Base-by-base conservation (phyloP, 345 rosid species). In the Kandelia obovata region DNA sequence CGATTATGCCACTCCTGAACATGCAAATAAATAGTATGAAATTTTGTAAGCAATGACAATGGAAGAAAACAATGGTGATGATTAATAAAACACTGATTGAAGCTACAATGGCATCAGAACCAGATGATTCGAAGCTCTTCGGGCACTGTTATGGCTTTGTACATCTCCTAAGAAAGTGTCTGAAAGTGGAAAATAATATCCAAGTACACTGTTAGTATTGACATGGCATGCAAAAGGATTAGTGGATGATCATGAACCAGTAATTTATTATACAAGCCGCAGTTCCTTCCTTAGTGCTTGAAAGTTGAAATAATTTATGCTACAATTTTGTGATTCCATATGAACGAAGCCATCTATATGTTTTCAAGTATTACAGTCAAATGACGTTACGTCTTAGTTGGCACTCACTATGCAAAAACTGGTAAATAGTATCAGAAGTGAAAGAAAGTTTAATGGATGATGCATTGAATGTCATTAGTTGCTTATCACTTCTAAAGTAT, bases 271-370 rank as follows among this genome's bases (percentile, higher is more conserved):
- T 31, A 62, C 25, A 34, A 59, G 57, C 57, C 32, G 30, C 25
- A 26, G 57, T 66, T 37, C 61, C 27, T 9, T 23, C 27, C 66
- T 60, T 58, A 23, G 43, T 64, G 58, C 65, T 58, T 35, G 35
- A 21, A 28, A 27, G 55, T 64, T 51, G 27, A 16, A 43, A 27
- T 43, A 26, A 47, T 10, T 58, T 13, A 51, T 51, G 51, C 17
- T 62, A 5, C 15, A 47, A 23, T 53, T 32, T 34, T 5, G 21
- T 11, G 11, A 53, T 5, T 23, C 25, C 37, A 5, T 59, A n/a
- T 55, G 58, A 23, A 55, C 20, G 27, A 55, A n/a, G 28, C 16
- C 1, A 13, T 4, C 13, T 23, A 9, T 13, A 10, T 10, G 4
- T 10, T 9, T 39, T 9, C 15, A 10, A 39, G 46, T 10, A 39